Base-by-base conservation (phyloP, 768 basidiomycete genomes). In the Naganishia onofrii region DNA sequence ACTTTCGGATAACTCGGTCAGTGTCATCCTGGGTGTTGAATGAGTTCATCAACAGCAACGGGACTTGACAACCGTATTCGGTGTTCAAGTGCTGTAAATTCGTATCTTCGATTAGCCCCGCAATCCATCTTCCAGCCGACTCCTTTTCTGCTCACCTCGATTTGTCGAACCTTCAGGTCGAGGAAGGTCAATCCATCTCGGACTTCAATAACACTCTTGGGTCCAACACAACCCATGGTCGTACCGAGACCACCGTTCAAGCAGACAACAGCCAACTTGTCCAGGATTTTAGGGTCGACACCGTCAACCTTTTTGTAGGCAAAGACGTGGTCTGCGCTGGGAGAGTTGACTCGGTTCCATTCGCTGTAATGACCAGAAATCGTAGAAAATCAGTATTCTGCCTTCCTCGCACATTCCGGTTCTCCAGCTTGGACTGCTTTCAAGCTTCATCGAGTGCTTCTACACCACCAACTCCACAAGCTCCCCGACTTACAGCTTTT, bases 11-110 rank as follows among this genome's bases (percentile, higher is more conserved):
- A 85, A 96, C 92, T 74, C 91, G 90, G 72, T 91, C 88, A 60
- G 94, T 95, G 81, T 97, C 93, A 44, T 96, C 92, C 80, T 93
- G 91, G 71, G 94, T 97, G 85, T 95, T 95, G 86, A 98, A 97
- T 68, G 92, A 95, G 78, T 93, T 96, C 95, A 96, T 95, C 78
- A 97, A 88, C 83, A 96, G 90, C 81, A 96, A 89, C n/a, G 92
- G 93, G 54, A 95, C 91, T 82, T 87, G 87, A 78, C 58, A 60
- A 29, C 56, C 54, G 29, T 57, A 58, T 52, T 34, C 68, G 36
- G 34, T 56, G 70, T 71, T 58, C 58, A 68, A 54, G 60, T 55
- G 54, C 67, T 71, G 15, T 21, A 32, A 36, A 15, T 32, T 13
- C 21, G 12, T 15, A 29, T n/a, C n/a, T 10, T n/a, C 23, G 8